phyloP scores from a whole-genome alignment of 139 green algal species.

The Tetraselmis chui region DNA sequence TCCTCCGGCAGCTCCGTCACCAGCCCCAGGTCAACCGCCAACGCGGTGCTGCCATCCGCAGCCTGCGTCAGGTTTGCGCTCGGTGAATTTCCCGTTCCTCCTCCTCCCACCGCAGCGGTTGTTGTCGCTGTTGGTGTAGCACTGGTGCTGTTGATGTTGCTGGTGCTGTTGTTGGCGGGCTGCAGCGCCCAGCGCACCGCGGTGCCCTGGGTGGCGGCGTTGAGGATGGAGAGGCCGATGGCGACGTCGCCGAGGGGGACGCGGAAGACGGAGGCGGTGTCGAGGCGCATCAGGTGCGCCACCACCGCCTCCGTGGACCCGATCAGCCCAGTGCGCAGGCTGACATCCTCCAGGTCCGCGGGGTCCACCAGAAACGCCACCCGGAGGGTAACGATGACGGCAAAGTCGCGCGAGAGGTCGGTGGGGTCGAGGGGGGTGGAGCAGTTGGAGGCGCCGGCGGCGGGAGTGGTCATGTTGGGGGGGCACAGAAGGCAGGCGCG shows the following conservation, averaged over 20 bases:
- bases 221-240: not conserved
- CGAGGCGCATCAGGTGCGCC: not conserved
- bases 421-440: slow-evolving; percentile 6
- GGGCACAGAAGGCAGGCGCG: slow-evolving; percentile 37
- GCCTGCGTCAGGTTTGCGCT: not conserved
- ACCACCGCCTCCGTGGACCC: not conserved
- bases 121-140: no score
- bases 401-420: slow-evolving; percentile 30
- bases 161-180: no score
- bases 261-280: not conserved
- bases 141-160: not conserved
- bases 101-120: no score
- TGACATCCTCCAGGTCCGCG: slow-evolving; percentile 24
- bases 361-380: not conserved
- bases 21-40: not conserved
- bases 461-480: slow-evolving; percentile 25
- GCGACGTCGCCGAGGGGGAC: not conserved
- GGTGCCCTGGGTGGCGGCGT: not conserved
- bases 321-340: not conserved
- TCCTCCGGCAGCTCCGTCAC: not conserved
- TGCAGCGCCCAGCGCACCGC: not conserved
- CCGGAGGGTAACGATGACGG: slow-evolving; percentile 40
- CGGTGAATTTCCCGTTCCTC: not conserved
- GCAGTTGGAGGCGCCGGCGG: slow-evolving; percentile 32
- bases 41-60: not conserved